A percentile compares a stretch with the other conserved stretches of the same genome.
Evolutionary conservation across 495 filamentous ascomycete genomes (phyloP).

Genomic region (Jackrogersella minutella): DNA sequence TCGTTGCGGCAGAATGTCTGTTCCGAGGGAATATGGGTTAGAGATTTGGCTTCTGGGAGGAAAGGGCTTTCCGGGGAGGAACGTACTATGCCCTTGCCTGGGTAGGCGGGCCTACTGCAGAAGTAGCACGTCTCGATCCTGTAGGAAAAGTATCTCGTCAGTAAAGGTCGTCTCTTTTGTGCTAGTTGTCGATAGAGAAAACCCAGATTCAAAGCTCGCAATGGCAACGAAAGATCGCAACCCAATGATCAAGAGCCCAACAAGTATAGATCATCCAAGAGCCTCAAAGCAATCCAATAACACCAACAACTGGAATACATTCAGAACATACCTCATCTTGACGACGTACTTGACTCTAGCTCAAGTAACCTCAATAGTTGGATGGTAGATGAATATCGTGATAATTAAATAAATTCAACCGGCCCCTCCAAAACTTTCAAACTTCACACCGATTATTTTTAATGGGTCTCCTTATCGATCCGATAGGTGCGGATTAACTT

Average conservation of each 20-base stretch:
- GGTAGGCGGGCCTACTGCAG: conserved; percentile 86
- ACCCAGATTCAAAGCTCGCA: background rate
- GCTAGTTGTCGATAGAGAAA: no score
- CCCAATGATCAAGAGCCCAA: background rate
- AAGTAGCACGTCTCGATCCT: conserved; percentile 87
- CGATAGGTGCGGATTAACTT: conserved; percentile 45
- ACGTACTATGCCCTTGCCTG: conserved; percentile 77
- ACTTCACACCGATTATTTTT: conserved; percentile 25
- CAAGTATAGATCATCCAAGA: background rate
- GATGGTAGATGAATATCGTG: conserved; percentile 9
- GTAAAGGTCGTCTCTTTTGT: background rate
- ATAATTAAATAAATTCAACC: conserved; percentile 11
- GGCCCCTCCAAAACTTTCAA: conserved; percentile 38
- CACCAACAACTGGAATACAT: background rate
- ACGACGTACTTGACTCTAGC: background rate
- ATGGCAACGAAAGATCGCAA: background rate
- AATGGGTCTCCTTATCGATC: conserved; percentile 19
- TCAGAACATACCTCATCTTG: background rate
- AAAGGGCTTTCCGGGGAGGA: conserved; percentile 59
- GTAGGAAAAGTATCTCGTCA: conserved; percentile 30
- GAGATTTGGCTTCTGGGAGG: background rate
- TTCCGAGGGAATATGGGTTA: background rate
- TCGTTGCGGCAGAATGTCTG: conserved; percentile 58
- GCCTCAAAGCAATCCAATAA: background rate
- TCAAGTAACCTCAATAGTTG: conserved; percentile 7